Evolutionary conservation across 345 rosid species (phyloP), one percentile per base, ranked within the genome.

Genomic region (Eucalyptus cladocalyx): DNA sequence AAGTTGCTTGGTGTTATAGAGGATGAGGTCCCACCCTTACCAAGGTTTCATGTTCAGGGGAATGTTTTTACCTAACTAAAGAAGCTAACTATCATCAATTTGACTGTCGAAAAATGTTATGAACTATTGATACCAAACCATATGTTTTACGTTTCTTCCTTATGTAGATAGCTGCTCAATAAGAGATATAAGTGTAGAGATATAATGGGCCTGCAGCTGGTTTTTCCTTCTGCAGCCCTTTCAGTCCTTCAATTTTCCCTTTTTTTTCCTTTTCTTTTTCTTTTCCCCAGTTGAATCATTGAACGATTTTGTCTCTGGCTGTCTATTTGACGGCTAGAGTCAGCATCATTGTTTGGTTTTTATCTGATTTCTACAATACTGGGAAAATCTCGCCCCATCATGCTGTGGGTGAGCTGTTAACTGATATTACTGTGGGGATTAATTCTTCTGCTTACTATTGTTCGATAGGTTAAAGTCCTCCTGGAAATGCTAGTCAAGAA

Each of bases 401-500:
- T 87, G 28, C 43, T 21, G 80, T 11, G 3, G 47, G 88, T 62
- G 47, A 53, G 45, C 72, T 53, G 24, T 53, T 76, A 40, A 21
- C 47, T 40, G 47, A 43, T 67, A 10, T 67, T 48, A 28, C 26
- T 49, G 23, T 42, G n/a, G 9, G 76, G 32, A 42, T 76, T 76
- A 23, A 76, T 40, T 76, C 12, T 88, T 88, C 54, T 88, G 45
- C n/a, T 49, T 21, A 88, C 56, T 18, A 53, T 49, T 13, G 48
- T 40, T 89, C 4, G 34, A 53, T 90, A 98, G 99, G 96, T 98
- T 87, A 98, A 97, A 95, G 94, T 94, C 92, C 92, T 98, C 43
- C 91, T 98, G 92, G 99, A 98, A 92, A 98, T 98, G 99, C 99
- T 98, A 48, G 95, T 97, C 65, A 93, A 93, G 92, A 97, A 97